phyloP scores from a whole-genome alignment of 257 asterid genomes.

The Solanum etuberosum region DNA sequence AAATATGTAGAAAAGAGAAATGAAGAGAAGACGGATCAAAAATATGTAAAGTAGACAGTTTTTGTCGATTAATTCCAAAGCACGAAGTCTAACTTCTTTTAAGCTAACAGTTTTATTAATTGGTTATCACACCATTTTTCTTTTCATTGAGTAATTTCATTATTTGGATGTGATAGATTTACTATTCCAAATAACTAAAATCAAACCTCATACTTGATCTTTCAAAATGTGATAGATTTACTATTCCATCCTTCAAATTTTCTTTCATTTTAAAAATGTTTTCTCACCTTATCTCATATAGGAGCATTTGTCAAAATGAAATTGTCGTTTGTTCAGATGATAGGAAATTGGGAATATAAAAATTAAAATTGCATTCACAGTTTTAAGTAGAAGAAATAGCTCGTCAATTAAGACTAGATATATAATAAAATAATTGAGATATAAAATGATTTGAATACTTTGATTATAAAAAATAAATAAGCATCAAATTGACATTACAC shows the following conservation, averaged over 20 bases:
- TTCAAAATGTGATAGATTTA: background rate
- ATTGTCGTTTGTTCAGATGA: background rate
- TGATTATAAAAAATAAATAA: background rate
- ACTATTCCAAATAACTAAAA: background rate
- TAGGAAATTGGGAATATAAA: background rate
- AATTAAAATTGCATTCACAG: background rate
- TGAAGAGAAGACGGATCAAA: background rate
- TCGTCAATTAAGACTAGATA: background rate
- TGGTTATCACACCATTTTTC: background rate
- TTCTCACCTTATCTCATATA: background rate
- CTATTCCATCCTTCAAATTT: background rate
- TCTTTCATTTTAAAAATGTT: background rate
- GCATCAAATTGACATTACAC: background rate
- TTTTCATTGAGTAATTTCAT: background rate
- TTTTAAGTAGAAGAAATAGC: background rate
- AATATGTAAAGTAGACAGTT: background rate
- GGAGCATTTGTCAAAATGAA: background rate
- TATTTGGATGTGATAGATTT: background rate
- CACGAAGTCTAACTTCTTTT: accelerated
- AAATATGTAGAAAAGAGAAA: too few relatives aligned
- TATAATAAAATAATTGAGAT: background rate
- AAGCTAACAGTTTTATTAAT: background rate
- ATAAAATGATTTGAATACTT: background rate
- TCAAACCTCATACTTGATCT: background rate
- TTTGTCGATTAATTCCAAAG: background rate